Percentiles rank a stretch among this genome's conserved stretches.
These are phyloP conservation scores for Melaleuca quinquenervia DNA, from an alignment of 345 rosid species.

Conservation along the genomic window DNA sequence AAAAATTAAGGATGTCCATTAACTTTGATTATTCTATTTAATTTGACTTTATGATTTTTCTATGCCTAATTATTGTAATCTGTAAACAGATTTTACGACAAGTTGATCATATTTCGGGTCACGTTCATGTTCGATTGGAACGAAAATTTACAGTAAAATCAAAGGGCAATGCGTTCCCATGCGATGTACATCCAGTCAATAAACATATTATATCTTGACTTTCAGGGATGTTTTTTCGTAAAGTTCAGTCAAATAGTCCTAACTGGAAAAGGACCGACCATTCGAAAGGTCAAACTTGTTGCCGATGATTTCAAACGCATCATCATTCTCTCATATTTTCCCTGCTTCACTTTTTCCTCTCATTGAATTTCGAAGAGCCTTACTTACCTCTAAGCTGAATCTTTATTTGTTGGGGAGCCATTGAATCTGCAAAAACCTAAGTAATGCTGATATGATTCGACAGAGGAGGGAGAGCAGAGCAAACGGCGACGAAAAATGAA, in stretches of 20 bases:
- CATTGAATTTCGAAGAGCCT: neutral
- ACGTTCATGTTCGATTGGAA: neutral
- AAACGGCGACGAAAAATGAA: neutral
- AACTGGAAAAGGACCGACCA: neutral
- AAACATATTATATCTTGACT: neutral
- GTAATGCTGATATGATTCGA: neutral
- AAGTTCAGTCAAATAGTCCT: neutral
- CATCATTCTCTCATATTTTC: neutral
- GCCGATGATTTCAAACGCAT: neutral
- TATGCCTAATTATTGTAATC: neutral
- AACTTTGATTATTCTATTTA: neutral
- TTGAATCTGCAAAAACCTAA: neutral
- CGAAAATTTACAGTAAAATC: no score
- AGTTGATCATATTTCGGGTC: neutral
- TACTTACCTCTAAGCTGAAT: neutral
- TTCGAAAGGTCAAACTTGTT: neutral
- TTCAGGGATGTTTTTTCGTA: neutral
- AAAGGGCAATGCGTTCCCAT: no score
- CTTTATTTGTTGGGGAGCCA: neutral
- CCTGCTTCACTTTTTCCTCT: neutral
- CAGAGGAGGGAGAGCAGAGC: neutral
- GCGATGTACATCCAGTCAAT: neutral
- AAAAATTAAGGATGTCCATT: neutral
- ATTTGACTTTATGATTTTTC: neutral
- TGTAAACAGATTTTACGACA: neutral